Conservation (phyloP, 306 rosid species). For the Gastrolobium bilobum region DNA sequence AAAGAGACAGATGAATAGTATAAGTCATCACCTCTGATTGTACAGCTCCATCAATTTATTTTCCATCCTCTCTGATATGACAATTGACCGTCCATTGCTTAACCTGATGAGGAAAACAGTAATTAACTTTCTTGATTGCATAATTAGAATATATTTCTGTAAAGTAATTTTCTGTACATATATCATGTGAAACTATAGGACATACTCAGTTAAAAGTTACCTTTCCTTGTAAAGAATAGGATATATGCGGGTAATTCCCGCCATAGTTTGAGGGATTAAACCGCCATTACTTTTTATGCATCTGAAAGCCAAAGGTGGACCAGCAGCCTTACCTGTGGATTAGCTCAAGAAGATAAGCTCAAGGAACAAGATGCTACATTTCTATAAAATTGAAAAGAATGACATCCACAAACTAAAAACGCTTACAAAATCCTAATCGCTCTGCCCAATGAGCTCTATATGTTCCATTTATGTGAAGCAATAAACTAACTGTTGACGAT, state of each 20-base stretch:
- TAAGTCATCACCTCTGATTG: slow-evolving; percentile 71
- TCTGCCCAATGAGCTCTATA: slow-evolving; percentile 93
- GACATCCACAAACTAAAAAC: slow-evolving; percentile 36
- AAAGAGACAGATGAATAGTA: slow-evolving; percentile 35
- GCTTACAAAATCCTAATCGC: slow-evolving; percentile 87
- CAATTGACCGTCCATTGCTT: slow-evolving; percentile 72
- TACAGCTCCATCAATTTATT: slow-evolving; percentile 60
- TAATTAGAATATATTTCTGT: slow-evolving; percentile 34
- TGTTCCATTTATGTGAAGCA: slow-evolving; percentile 91
- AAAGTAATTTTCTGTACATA: slow-evolving; percentile 16
- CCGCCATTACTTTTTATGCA: slow-evolving; percentile 87
- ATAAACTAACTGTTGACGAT: slow-evolving; percentile 63
- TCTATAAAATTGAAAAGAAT: slow-evolving; percentile 35
- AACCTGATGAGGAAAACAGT: slow-evolving; percentile 61
- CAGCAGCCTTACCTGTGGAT: slow-evolving; percentile 67
- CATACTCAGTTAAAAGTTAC: slow-evolving; percentile 53
- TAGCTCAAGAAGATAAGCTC: slow-evolving; percentile 46
- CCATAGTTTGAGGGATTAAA: slow-evolving; percentile 81
- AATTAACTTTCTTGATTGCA: slow-evolving; percentile 34
- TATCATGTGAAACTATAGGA: slow-evolving; percentile 35
- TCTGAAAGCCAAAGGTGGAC: slow-evolving; percentile 87
- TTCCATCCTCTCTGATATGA: slow-evolving; percentile 91
- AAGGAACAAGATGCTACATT: slow-evolving; percentile 39
- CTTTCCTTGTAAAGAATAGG: slow-evolving; percentile 91
- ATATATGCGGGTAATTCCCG: slow-evolving; percentile 80